A percentile compares a stretch with the other conserved stretches of the same genome.
Conservation (phyloP, 495 filamentous ascomycete genomes). For the Penicillium coprophilum region DNA sequence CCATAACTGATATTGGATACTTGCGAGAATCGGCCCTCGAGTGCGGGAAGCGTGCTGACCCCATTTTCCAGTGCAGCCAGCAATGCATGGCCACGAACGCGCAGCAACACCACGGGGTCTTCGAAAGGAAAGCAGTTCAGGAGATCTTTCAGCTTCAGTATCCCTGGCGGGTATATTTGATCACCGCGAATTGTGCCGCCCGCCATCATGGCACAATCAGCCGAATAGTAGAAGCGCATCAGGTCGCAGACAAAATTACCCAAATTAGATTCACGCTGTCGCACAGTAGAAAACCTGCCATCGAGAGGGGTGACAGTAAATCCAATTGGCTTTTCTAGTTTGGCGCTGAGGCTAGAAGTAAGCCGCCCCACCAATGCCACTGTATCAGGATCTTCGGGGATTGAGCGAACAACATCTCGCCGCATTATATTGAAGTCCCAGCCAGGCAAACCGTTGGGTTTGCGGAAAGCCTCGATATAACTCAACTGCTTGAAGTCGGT, state of each 20-base stretch:
- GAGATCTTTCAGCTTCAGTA: constrained; percentile 74
- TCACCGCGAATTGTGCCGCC: constrained; percentile 88
- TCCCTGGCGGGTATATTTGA: constrained; percentile 79
- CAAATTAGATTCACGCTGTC: constrained; percentile 73
- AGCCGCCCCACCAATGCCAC: constrained; percentile 61
- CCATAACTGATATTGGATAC: constrained; percentile 76
- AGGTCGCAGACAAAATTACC: constrained; percentile 90
- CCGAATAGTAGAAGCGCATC: constrained; percentile 76
- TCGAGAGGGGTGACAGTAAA: constrained; percentile 79
- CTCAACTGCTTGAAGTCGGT: constrained; percentile 89
- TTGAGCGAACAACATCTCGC: constrained; percentile 65
- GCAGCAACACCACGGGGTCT: constrained; percentile 80
- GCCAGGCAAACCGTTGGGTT: constrained; percentile 33
- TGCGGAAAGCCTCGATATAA: constrained; percentile 74
- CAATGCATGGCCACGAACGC: constrained; percentile 63
- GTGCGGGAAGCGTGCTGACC: constrained; percentile 72
- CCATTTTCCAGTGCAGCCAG: constrained; percentile 79
- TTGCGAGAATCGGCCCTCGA: constrained; percentile 74
- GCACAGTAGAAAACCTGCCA: constrained; percentile 79
- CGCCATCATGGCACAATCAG: constrained; percentile 83
- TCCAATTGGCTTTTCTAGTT: constrained; percentile 79
- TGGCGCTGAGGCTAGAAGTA: constrained; percentile 67
- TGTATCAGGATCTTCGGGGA: constrained; percentile 59
- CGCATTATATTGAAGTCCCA: constrained; percentile 81
- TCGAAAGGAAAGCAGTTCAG: constrained; percentile 86